phyloP scores from a whole-genome alignment of 23 red algal species.

The Gracilaria caudata region DNA sequence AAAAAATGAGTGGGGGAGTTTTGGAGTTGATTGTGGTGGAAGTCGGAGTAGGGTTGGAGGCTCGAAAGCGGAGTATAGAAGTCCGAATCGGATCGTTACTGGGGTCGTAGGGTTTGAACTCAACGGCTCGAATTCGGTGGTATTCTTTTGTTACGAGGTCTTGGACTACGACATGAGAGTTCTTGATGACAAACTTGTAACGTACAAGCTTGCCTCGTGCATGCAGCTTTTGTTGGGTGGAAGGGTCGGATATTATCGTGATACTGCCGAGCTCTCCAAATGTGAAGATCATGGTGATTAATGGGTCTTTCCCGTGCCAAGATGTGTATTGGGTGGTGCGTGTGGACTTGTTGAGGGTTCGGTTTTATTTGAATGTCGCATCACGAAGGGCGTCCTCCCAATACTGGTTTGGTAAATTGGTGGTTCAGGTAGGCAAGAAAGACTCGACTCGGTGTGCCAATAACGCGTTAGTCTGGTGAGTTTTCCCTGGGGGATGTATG shows the following conservation, averaged over 20 bases:
- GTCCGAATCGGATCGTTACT: not conserved
- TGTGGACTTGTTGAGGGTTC: not conserved
- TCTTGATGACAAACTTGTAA: slow-evolving; percentile 2
- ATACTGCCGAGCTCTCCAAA: slow-evolving; percentile 27
- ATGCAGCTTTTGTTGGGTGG: not conserved
- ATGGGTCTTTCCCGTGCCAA: not conserved
- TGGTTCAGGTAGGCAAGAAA: not conserved
- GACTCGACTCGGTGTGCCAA: not conserved
- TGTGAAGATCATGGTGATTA: not conserved
- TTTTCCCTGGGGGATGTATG: slow-evolving; percentile 50
- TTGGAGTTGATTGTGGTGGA: no score
- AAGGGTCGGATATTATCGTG: not conserved
- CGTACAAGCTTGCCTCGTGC: not conserved
- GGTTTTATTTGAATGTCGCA: not conserved
- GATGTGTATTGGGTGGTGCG: not conserved
- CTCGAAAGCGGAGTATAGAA: no score
- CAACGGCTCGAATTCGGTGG: not conserved
- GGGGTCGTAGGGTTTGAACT: slow-evolving; percentile 37
- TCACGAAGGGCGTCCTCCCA: slow-evolving; percentile 1
- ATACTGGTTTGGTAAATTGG: not conserved
- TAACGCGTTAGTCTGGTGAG: slow-evolving; percentile 20
- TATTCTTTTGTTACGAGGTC: not conserved
- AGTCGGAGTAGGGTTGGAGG: no score
- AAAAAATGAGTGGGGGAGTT: no score
- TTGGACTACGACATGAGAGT: not conserved